phyloP scores from a whole-genome alignment of 768 basidiomycete genomes.

The Rhodosporidiobolus odoratus region DNA sequence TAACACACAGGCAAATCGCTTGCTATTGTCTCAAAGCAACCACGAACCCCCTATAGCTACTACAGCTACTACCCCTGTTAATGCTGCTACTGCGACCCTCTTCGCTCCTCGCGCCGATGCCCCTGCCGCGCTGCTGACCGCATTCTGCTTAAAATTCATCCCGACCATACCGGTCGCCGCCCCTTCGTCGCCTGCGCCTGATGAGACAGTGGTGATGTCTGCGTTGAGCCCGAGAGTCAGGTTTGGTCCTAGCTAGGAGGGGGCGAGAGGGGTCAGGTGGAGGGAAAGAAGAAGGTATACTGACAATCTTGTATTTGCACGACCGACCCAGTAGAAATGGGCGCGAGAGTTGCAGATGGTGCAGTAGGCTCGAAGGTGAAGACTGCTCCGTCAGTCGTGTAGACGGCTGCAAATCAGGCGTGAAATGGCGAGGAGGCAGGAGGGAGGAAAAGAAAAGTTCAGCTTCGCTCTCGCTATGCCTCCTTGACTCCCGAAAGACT shows the following conservation, averaged over 20 bases:
- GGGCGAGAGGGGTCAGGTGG: neutral
- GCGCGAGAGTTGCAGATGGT: neutral
- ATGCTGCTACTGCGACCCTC: no score
- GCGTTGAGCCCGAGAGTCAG: no score
- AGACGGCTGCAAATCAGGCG: constrained; percentile 9
- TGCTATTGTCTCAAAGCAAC: no score
- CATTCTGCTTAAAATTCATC: no score
- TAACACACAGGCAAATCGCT: no score
- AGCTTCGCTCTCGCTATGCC: neutral
- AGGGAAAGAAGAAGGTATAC: neutral
- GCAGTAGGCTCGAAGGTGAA: constrained; percentile 3
- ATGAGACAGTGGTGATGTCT: neutral
- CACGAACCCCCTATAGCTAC: no score
- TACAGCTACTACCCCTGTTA: no score
- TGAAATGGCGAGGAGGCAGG: no score
- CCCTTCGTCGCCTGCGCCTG: neutral
- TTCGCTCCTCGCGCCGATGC: no score
- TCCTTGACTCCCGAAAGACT: neutral
- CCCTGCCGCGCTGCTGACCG: no score
- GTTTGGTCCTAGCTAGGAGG: no score
- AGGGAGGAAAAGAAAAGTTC: neutral
- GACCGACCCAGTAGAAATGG: neutral
- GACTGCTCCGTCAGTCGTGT: constrained; percentile 7
- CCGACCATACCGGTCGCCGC: neutral
- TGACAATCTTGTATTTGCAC: neutral